Percentiles rank a stretch among this genome's conserved stretches.
Evolutionary conservation across 1,284 basidiomycete genomes (phyloP).

Genomic region (Ganoderma multipileum): DNA sequence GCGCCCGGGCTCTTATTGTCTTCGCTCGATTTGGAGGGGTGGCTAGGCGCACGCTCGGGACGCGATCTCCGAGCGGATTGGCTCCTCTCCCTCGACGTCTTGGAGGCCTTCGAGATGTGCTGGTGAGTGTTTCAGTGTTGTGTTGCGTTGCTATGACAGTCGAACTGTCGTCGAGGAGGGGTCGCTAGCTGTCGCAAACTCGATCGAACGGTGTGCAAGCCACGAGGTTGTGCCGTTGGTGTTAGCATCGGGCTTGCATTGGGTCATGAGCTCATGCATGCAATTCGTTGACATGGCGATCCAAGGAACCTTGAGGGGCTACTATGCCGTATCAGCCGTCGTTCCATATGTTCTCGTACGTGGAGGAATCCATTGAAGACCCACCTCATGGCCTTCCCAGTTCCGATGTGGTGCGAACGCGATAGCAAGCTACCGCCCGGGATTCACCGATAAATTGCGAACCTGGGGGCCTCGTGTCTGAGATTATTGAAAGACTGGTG

Average conservation of each 20-base stretch:
- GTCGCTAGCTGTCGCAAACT: constrained; percentile 3
- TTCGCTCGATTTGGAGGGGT: constrained; percentile 28
- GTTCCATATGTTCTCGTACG: neutral
- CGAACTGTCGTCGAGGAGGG: neutral
- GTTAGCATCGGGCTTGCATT: constrained; percentile 1
- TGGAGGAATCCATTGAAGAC: neutral
- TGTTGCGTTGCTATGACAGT: constrained; percentile 16
- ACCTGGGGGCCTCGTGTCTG: constrained; percentile 4
- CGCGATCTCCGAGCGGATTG: constrained; percentile 10
- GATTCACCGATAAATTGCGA: neutral
- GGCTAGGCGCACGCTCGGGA: constrained; percentile 19
- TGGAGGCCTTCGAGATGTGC: neutral
- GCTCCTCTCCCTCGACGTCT: constrained; percentile 1
- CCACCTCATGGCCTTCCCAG: neutral
- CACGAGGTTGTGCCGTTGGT: constrained; percentile 3
- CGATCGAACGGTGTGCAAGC: constrained; percentile 1
- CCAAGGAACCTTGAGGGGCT: neutral
- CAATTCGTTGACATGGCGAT: constrained; percentile 11
- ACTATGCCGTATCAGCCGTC: neutral
- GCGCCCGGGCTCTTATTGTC: constrained; percentile 30
- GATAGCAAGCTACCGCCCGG: neutral
- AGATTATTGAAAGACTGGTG: neutral
- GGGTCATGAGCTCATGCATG: neutral
- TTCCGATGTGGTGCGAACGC: neutral
- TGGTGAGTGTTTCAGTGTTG: constrained; percentile 10